Conservation (phyloP, 176 grass and related monocot genomes). For the Elymus sibiricus region DNA sequence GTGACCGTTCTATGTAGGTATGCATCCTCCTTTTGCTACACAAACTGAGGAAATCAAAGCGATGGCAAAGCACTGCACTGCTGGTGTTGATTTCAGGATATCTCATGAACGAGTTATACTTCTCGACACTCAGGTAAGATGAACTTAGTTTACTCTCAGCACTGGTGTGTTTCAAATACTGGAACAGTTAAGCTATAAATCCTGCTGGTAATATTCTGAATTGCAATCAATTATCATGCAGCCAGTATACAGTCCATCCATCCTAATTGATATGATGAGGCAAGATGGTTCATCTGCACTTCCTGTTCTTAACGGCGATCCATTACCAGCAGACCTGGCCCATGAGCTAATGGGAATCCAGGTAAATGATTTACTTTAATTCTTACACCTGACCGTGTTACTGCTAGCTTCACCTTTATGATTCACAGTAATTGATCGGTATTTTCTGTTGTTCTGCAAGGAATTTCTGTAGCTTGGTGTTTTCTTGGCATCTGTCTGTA, state of each 20-base stretch:
- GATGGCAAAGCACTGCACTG: slow-evolving; percentile 75
- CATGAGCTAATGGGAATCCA: slow-evolving; percentile 97
- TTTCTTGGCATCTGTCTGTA: slow-evolving; percentile 95
- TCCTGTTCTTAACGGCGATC: slow-evolving; percentile 70
- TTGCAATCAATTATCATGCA: slow-evolving; percentile 31
- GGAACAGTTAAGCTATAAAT: background rate
- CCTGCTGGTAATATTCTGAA: background rate
- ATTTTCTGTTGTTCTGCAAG: slow-evolving; percentile 61
- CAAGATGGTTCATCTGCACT: slow-evolving; percentile 76
- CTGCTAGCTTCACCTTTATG: background rate
- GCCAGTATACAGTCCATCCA: slow-evolving; percentile 83
- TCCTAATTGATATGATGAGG: slow-evolving; percentile 88
- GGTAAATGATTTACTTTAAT: slow-evolving; percentile 45
- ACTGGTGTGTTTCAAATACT: background rate
- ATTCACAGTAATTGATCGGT: slow-evolving; percentile 45
- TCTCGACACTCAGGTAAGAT: slow-evolving; percentile 77
- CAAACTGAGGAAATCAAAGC: slow-evolving; percentile 82
- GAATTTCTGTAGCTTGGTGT: slow-evolving; percentile 87
- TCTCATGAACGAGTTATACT: slow-evolving; percentile 93
- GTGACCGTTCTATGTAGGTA: slow-evolving; percentile 51
- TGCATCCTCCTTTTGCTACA: slow-evolving; percentile 85
- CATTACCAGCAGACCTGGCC: slow-evolving; percentile 76
- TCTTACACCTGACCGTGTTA: background rate
- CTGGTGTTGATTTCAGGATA: slow-evolving; percentile 86
- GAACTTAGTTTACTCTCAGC: slow-evolving; percentile 2